Evolutionary conservation across 164 flowering plant genomes (phyloP).

Genomic region (Vitis cinerea): DNA sequence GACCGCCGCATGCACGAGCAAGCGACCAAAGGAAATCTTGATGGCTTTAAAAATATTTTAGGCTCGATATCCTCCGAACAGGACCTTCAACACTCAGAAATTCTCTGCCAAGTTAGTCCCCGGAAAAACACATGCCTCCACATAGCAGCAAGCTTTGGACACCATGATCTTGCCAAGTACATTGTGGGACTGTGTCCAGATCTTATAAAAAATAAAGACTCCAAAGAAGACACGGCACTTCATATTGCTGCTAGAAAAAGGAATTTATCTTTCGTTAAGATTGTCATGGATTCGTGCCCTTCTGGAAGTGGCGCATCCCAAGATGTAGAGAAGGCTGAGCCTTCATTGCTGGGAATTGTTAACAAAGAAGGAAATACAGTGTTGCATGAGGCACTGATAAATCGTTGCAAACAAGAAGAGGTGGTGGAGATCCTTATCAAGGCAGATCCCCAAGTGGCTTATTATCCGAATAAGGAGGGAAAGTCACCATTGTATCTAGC

Average conservation of each 20-base stretch:
- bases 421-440: neutral
- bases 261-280: neutral
- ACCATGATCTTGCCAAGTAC: too few relatives aligned
- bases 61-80: too few relatives aligned
- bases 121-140: too few relatives aligned
- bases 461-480: neutral
- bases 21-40: too few relatives aligned
- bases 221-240: neutral
- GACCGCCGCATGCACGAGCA: too few relatives aligned
- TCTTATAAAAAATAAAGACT: neutral
- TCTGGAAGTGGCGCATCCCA: too few relatives aligned
- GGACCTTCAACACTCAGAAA: too few relatives aligned
- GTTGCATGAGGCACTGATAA: neutral
- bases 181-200: too few relatives aligned
- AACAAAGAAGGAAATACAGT: constrained; percentile 1
- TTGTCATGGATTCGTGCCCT: neutral
- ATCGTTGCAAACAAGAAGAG: neutral
- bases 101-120: too few relatives aligned
- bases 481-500: constrained; percentile 4
- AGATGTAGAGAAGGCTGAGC: neutral
- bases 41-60: too few relatives aligned
- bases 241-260: neutral
- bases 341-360: neutral
- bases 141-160: too few relatives aligned
- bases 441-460: neutral